Conservation (phyloP, 2,329 filamentous ascomycete genomes). For the Alternaria sp. region DNA sequence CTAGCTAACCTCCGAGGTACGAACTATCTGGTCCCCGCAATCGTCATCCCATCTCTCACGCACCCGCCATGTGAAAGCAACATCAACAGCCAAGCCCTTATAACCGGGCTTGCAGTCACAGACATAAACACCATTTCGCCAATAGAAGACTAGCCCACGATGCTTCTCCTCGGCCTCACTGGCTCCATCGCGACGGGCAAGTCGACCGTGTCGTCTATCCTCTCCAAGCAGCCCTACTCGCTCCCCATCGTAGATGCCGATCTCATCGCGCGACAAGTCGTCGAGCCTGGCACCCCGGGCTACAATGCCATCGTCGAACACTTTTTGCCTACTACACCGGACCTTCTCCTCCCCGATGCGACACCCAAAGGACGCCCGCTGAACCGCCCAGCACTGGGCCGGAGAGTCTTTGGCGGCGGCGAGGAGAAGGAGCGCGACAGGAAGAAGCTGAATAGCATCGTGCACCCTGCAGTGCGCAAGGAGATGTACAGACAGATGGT, state of each 20-base stretch:
- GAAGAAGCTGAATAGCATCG: slow-evolving; percentile 81
- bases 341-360: slow-evolving; percentile 71
- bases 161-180: slow-evolving; percentile 95
- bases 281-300: slow-evolving; percentile 86
- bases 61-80: slow-evolving; percentile 6
- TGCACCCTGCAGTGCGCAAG: slow-evolving; percentile 85
- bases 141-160: slow-evolving; percentile 48
- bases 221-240: slow-evolving; percentile 79
- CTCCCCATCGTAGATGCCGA: slow-evolving; percentile 95
- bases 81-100: neutral
- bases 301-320: slow-evolving; percentile 82
- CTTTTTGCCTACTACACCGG: slow-evolving; percentile 83
- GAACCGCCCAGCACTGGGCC: slow-evolving; percentile 84
- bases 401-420: slow-evolving; percentile 82
- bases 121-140: neutral
- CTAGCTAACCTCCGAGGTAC: slow-evolving; percentile 15
- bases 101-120: neutral
- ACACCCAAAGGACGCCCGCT: slow-evolving; percentile 73
- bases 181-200: slow-evolving; percentile 98
- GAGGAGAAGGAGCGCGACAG: slow-evolving; percentile 74
- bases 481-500: slow-evolving; percentile 81
- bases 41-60: slow-evolving; percentile 11
- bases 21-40: slow-evolving; percentile 14
- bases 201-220: slow-evolving; percentile 87
- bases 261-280: slow-evolving; percentile 87